Percentiles rank a stretch among this genome's conserved stretches.
Conservation (phyloP, 2,329 filamentous ascomycete genomes). For the Tolypocladium guangdongense region DNA sequence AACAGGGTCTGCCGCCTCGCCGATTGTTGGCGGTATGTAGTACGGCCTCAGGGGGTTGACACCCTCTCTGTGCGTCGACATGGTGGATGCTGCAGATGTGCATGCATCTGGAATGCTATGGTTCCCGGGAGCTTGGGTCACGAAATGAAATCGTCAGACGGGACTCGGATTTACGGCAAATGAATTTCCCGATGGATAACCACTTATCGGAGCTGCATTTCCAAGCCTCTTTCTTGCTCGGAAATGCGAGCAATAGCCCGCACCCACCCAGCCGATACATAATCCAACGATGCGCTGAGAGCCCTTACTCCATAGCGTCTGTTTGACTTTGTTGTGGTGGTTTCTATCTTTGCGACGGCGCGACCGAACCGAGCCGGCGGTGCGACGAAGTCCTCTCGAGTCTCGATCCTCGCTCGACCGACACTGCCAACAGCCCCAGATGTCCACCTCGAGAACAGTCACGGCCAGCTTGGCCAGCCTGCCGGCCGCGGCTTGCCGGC, state of each 20-base stretch:
- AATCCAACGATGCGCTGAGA: neutral
- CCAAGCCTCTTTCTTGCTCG: slow-evolving; percentile 5
- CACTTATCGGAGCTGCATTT: slow-evolving; percentile 9
- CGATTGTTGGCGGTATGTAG: slow-evolving; percentile 52
- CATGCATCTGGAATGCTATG: slow-evolving; percentile 13
- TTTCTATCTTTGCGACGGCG: neutral
- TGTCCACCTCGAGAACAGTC: slow-evolving; percentile 22
- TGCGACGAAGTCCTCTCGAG: neutral
- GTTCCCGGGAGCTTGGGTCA: neutral
- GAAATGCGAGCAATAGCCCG: slow-evolving; percentile 1
- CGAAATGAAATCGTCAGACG: slow-evolving; percentile 19
- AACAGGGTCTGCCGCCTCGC: slow-evolving; percentile 29
- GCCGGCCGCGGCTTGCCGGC: slow-evolving; percentile 17
- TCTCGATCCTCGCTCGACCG: neutral
- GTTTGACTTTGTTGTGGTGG: neutral
- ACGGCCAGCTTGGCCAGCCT: slow-evolving; percentile 21
- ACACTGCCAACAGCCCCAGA: slow-evolving; percentile 5
- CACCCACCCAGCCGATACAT: neutral
- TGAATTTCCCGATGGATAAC: slow-evolving; percentile 21
- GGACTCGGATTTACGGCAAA: slow-evolving; percentile 18
- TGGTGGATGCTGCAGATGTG: slow-evolving; percentile 19
- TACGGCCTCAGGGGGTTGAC: slow-evolving; percentile 59
- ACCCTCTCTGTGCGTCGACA: slow-evolving; percentile 34
- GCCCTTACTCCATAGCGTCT: neutral
- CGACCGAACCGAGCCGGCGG: neutral